These are phyloP conservation scores for Mucor piriformis DNA, from an alignment of 371 early-diverging fungal species.

Conservation along the genomic window DNA sequence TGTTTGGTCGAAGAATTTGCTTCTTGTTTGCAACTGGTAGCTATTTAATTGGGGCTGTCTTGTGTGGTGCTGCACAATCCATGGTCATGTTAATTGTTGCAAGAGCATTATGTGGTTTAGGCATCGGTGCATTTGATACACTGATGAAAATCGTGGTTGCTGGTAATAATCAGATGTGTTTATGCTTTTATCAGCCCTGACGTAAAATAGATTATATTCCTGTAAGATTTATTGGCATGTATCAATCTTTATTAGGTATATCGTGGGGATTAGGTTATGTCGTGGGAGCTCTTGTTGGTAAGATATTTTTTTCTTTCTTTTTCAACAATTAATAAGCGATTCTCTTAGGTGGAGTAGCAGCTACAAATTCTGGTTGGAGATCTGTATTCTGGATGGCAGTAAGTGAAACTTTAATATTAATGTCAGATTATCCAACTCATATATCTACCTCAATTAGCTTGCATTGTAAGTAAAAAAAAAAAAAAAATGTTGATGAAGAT, in stretches of 20 bases:
- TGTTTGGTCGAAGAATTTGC: constrained; percentile 68
- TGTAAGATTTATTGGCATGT: constrained; percentile 62
- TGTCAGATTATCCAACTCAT: background rate
- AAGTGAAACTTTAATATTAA: constrained; percentile 13
- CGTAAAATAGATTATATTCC: constrained; percentile 44
- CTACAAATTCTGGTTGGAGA: constrained; percentile 36
- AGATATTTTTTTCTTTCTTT: background rate
- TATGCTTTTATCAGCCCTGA: too few species aligned
- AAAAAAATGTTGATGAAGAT: background rate
- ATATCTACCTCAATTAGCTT: constrained; percentile 15
- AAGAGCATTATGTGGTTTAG: constrained; percentile 70
- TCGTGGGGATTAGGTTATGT: constrained; percentile 63
- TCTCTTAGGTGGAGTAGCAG: constrained; percentile 35
- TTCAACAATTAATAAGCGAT: background rate
- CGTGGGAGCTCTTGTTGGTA: constrained; percentile 60
- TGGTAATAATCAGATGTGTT: constrained; percentile 63
- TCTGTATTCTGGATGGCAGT: constrained; percentile 48
- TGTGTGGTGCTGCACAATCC: constrained; percentile 69
- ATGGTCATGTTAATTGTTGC: constrained; percentile 71
- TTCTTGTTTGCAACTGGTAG: constrained; percentile 62
- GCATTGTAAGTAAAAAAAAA: constrained; percentile 33
- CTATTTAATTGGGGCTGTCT: constrained; percentile 66
- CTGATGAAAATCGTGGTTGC: constrained; percentile 73
- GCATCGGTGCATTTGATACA: constrained; percentile 71
- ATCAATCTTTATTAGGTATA: constrained; percentile 52